Evolutionary conservation across 805 yeast species (phyloP).

Genomic region (Yarrowia keelungensis): DNA sequence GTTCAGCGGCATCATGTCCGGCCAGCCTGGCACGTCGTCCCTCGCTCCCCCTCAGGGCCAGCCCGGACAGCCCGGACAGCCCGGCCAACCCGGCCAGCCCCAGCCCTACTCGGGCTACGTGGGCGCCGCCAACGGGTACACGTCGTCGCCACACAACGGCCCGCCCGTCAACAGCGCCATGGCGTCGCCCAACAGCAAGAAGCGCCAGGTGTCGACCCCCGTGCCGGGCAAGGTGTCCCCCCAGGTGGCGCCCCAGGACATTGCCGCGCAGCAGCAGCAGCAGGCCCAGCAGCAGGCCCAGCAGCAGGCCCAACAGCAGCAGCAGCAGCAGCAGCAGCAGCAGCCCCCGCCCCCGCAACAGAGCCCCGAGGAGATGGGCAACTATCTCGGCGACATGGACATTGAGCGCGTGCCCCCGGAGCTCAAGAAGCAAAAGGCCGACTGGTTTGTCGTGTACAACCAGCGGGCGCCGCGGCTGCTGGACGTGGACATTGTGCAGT

Average conservation of each 20-base stretch:
- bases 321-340: slow-evolving; percentile 42
- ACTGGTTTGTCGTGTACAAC: slow-evolving; percentile 87
- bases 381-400: slow-evolving; percentile 66
- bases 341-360: slow-evolving; percentile 45
- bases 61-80: slow-evolving; percentile 41
- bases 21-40: slow-evolving; percentile 44
- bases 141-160: slow-evolving; percentile 39
- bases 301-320: slow-evolving; percentile 43
- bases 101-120: slow-evolving; percentile 42
- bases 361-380: slow-evolving; percentile 47
- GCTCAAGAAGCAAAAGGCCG: slow-evolving; percentile 80
- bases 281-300: slow-evolving; percentile 44
- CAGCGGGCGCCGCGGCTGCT: slow-evolving; percentile 78
- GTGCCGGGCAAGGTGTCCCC: slow-evolving; percentile 37
- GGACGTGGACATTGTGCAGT: slow-evolving; percentile 87
- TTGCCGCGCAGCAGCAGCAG: slow-evolving; percentile 45
- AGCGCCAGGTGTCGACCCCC: slow-evolving; percentile 38
- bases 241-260: slow-evolving; percentile 32
- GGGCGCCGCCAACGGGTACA: slow-evolving; percentile 29
- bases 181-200: slow-evolving; percentile 40
- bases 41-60: slow-evolving; percentile 40
- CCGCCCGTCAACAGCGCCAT: slow-evolving; percentile 41
- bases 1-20: slow-evolving; percentile 49
- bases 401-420: slow-evolving; percentile 75
- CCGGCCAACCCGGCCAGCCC: slow-evolving; percentile 41